Base-by-base conservation (phyloP, 805 yeast species). In the Candida parachauliodes region DNA sequence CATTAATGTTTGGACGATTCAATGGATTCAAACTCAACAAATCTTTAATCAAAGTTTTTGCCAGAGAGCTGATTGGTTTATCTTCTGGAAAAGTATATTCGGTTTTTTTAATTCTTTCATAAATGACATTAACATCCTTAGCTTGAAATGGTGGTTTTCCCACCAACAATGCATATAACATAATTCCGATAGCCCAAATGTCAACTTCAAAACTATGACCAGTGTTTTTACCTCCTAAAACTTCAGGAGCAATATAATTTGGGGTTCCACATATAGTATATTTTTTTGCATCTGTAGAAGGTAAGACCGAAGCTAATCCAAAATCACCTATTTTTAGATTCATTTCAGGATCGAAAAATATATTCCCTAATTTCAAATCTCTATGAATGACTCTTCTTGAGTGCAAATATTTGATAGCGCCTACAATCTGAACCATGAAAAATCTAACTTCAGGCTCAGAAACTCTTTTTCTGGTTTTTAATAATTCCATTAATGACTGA, bases 101-200 rank as follows among this genome's bases (percentile, higher is more conserved):
- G 41, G 83, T 81, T 41, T 74, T 72, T 60, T 88, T 88, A 58
- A 93, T 93, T 64, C 96, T 77, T 54, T 88, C 94, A 63, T 93
- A 93, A 47, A 93, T 93, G 40, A 83, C 78, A 51, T 88, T 82
- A 32, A 93, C 96, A 57, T 89, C 96, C 55, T 88, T 87, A 25
- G 95, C 87, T 65, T 93, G 99, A 68, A 93, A 93, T 1, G 99
- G 99, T 10, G 99, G 98, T 59, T 88, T 88, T 25, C 98, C 98
- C 42, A 84, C 72, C 35, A 93, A 70, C 62, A 93, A 74, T 7
- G 98, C 97, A 56, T 82, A 93, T 70, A 93, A 74, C 88, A 93
- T 93, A 42, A 93, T 86, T 43, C 99, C 99, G 47, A 88, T 79
- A 8, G 98, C 94, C 99, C 99, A 93, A 43, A 88, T 78, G 60